These are phyloP conservation scores for Hypoxylon trugodes DNA, from an alignment of 495 filamentous ascomycete genomes.

Conservation along the genomic window DNA sequence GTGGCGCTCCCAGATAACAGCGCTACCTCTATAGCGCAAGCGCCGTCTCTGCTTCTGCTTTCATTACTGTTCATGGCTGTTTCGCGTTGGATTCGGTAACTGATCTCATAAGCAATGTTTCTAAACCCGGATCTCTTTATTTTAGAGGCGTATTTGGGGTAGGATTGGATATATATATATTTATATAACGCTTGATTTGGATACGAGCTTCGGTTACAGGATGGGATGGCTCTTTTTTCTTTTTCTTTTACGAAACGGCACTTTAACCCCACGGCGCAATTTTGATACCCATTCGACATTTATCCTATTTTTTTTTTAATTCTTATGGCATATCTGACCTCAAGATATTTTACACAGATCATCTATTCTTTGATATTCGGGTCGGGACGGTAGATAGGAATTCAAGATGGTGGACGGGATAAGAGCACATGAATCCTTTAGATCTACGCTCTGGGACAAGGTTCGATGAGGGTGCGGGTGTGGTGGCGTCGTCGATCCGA, in stretches of 20 bases:
- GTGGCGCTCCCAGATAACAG: constrained; percentile 42
- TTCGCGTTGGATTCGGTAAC: constrained; percentile 28
- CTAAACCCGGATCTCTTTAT: not conserved
- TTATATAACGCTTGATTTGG: constrained; percentile 11
- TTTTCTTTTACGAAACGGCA: constrained; percentile 36
- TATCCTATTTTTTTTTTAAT: constrained; percentile 2
- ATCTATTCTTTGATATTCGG: not conserved
- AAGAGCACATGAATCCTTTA: not conserved
- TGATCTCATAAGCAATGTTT: not conserved
- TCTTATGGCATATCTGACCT: constrained; percentile 5
- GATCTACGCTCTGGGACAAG: constrained; percentile 2
- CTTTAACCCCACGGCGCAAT: constrained; percentile 28
- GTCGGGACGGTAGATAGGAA: constrained; percentile 5
- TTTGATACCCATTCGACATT: constrained; percentile 37
- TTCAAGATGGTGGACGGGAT: not conserved
- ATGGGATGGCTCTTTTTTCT: constrained; percentile 21
- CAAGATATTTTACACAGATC: constrained; percentile 18
- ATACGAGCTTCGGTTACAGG: constrained; percentile 23
- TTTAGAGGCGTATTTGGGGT: constrained; percentile 33
- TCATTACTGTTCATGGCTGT: constrained; percentile 21
- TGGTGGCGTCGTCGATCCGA: constrained; percentile 6
- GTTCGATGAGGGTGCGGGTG: not conserved
- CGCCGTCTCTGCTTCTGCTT: constrained; percentile 33
- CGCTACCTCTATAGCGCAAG: constrained; percentile 18
- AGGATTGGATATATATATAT: constrained; percentile 10